Percentiles rank a stretch among this genome's conserved stretches.
These are phyloP conservation scores for Xylaria longipes DNA, from an alignment of 495 filamentous ascomycete species.

Conservation along the genomic window DNA sequence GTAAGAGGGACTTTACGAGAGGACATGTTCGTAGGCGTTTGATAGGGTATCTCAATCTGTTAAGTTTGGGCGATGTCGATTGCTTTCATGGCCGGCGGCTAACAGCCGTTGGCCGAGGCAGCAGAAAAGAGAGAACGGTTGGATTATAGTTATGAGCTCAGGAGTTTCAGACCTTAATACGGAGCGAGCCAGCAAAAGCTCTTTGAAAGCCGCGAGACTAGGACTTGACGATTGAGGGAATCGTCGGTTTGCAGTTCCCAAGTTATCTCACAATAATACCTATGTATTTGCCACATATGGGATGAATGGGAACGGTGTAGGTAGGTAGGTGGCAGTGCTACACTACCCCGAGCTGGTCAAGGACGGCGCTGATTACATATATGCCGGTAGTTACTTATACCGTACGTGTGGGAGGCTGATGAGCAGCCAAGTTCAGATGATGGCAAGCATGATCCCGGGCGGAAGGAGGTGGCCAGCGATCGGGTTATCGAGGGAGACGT, in stretches of 20 bases:
- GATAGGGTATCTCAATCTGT: neutral
- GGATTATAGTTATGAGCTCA: neutral
- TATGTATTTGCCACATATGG: neutral
- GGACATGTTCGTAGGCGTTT: conserved; percentile 43
- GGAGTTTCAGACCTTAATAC: neutral
- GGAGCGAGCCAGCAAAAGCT: neutral
- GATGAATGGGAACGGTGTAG: neutral
- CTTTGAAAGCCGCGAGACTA: neutral
- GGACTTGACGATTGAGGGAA: neutral
- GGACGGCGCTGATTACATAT: neutral
- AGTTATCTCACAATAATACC: neutral
- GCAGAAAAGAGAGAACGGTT: neutral
- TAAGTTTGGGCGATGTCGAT: neutral
- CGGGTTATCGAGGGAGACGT: neutral
- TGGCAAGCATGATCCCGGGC: neutral
- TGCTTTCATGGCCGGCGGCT: neutral
- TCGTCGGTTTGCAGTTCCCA: neutral
- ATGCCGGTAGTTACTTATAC: neutral
- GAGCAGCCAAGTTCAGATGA: neutral
- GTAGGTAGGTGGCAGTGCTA: neutral
- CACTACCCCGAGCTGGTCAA: neutral
- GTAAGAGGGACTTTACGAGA: conserved; percentile 49
- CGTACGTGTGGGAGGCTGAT: neutral
- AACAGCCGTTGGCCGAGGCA: neutral
- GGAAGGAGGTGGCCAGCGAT: neutral